Conservation (phyloP, 2,329 filamentous ascomycete species). For the Hymenoscyphus occultus region DNA sequence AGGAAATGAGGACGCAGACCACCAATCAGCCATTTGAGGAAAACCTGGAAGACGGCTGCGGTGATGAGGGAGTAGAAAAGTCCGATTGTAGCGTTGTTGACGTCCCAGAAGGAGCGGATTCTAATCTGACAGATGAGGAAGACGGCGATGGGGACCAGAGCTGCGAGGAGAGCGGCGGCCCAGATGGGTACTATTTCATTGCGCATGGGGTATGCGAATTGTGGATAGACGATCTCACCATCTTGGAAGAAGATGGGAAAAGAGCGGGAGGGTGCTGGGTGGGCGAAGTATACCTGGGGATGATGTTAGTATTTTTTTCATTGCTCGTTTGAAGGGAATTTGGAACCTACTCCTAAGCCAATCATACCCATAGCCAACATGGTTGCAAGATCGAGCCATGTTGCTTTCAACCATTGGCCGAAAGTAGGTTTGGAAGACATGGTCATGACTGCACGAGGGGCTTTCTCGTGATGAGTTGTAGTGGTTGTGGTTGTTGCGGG, state of each 20-base stretch:
- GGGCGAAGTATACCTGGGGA: conserved; percentile 56
- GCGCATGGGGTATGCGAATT: conserved; percentile 69
- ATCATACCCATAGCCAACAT: conserved; percentile 65
- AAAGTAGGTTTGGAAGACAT: conserved; percentile 57
- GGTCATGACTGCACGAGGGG: conserved; percentile 29
- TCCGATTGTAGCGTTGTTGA: conserved; percentile 69
- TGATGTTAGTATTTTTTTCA: conserved; percentile 12
- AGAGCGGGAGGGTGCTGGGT: conserved; percentile 64
- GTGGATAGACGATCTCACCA: conserved; percentile 65
- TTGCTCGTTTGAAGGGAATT: background rate
- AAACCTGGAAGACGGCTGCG: conserved; percentile 73
- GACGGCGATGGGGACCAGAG: conserved; percentile 61
- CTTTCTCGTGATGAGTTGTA: conserved; percentile 16
- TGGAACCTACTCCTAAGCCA: conserved; percentile 58
- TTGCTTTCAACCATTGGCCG: conserved; percentile 67
- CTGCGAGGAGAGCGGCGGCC: conserved; percentile 63
- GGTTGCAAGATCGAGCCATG: conserved; percentile 64
- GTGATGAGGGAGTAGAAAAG: conserved; percentile 67
- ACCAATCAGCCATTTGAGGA: conserved; percentile 72
- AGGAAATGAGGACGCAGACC: conserved; percentile 72
- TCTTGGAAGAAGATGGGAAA: conserved; percentile 66
- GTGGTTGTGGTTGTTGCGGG: conserved; percentile 16
- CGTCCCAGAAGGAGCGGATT: conserved; percentile 65
- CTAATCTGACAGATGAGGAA: conserved; percentile 66
- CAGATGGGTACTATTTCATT: conserved; percentile 71